Percentiles rank a stretch among this genome's conserved stretches.
phyloP scores from a whole-genome alignment of 2,329 filamentous ascomycete species.

The Aureobasidium zeae region DNA sequence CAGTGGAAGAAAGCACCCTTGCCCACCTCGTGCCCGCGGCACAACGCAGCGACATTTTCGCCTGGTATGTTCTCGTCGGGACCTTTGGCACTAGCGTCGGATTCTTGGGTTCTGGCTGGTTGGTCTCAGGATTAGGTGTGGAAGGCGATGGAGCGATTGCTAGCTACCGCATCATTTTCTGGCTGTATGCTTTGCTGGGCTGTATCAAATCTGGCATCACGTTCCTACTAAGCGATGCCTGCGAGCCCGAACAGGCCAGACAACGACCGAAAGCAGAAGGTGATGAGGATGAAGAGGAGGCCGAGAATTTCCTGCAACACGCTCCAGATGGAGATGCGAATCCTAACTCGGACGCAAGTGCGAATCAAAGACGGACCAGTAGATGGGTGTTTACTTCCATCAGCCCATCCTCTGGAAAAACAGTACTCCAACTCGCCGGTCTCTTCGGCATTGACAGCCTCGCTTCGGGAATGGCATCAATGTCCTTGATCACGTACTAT shows the following conservation, averaged over 20 bases:
- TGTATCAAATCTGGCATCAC: constrained; percentile 32
- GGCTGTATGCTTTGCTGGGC: constrained; percentile 35
- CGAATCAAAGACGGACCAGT: constrained; percentile 3
- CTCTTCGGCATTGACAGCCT: constrained; percentile 62
- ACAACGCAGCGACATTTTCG: constrained; percentile 24
- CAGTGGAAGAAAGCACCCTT: constrained; percentile 28
- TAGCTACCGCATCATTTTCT: constrained; percentile 35
- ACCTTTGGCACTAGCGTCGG: constrained; percentile 25
- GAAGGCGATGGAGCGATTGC: constrained; percentile 31
- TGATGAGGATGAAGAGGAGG: constrained; percentile 21
- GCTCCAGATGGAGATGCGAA: not conserved
- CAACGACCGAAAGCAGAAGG: constrained; percentile 23
- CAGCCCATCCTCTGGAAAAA: constrained; percentile 43
- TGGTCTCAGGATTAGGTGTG: constrained; percentile 28
- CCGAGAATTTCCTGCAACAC: constrained; percentile 9
- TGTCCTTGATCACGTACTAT: constrained; percentile 45
- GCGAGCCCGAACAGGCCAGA: constrained; percentile 27
- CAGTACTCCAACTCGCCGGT: constrained; percentile 54
- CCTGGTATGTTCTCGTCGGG: constrained; percentile 26
- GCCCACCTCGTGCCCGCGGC: constrained; percentile 25
- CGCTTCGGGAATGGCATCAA: constrained; percentile 54
- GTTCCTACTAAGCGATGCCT: constrained; percentile 31
- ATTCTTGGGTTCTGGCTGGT: constrained; percentile 29
- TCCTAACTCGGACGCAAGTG: not conserved
- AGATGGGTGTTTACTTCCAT: constrained; percentile 44